These are phyloP conservation scores for Podospora sp. DNA, from an alignment of 495 filamentous ascomycete genomes.

Conservation along the genomic window DNA sequence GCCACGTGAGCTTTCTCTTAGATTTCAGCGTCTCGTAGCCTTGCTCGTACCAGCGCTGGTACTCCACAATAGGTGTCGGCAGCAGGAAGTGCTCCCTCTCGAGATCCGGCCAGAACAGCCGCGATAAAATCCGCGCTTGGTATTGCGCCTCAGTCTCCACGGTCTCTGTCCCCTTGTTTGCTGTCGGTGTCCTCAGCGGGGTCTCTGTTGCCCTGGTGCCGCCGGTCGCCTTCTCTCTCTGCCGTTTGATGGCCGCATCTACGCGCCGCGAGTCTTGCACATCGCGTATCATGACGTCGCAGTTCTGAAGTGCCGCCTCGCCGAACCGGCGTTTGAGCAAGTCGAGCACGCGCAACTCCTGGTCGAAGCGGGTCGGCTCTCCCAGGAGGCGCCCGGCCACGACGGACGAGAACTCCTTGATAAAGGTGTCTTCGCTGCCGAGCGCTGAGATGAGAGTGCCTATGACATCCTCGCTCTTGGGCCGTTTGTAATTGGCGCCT, in stretches of 20 bases:
- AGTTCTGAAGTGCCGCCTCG: slow-evolving; percentile 79
- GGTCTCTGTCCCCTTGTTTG: slow-evolving; percentile 27
- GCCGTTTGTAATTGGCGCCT: slow-evolving; percentile 83
- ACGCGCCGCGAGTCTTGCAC: slow-evolving; percentile 82
- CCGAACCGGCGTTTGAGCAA: slow-evolving; percentile 89
- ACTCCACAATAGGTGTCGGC: slow-evolving; percentile 61
- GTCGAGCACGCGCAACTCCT: slow-evolving; percentile 76
- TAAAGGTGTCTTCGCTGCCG: slow-evolving; percentile 84
- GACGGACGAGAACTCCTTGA: slow-evolving; percentile 87
- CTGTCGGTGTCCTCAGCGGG: slow-evolving; percentile 6
- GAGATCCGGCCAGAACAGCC: slow-evolving; percentile 91
- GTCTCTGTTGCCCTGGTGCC: not conserved
- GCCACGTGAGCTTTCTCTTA: slow-evolving; percentile 84
- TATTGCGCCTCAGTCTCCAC: slow-evolving; percentile 36
- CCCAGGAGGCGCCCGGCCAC: slow-evolving; percentile 80
- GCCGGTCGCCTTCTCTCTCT: slow-evolving; percentile 27
- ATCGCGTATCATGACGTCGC: slow-evolving; percentile 96
- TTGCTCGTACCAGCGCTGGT: slow-evolving; percentile 69
- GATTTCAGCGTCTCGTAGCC: slow-evolving; percentile 81
- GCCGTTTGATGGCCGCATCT: slow-evolving; percentile 57
- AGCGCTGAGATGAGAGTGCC: slow-evolving; percentile 85
- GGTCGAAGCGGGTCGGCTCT: slow-evolving; percentile 68
- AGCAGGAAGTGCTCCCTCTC: slow-evolving; percentile 75
- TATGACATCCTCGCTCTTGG: slow-evolving; percentile 90
- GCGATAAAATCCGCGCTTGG: slow-evolving; percentile 84